Base-by-base conservation (phyloP, 2,329 filamentous ascomycete species). In the Xylariaceae sp. region DNA sequence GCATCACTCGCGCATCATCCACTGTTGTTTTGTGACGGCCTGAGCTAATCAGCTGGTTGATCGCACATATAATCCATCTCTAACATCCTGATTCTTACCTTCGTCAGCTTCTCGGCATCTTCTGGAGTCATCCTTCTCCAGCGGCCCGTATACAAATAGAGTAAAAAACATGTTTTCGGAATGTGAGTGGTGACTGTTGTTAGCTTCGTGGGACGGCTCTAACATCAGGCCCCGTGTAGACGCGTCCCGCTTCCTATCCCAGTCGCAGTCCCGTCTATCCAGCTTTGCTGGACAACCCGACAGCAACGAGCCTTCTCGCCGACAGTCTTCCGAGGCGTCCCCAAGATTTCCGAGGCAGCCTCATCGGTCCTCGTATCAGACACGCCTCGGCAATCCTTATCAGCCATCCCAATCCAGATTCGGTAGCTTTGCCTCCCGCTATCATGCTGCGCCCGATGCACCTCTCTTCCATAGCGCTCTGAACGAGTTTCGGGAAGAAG, bases 391-490 rank as follows among this genome's bases (percentile, higher is more conserved):
- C 29, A 90, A 92, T 59, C 88, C 88, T 7, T 95, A 95, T 66
- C 83, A 86, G 56, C 75, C 78, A 38, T 66, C 73, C 9, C 73
- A 77, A 30, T 87, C 85, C 3, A 81, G 88, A 32, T 76, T 88
- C 52, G 89, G 94, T 50, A 88, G 94, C 19, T 94, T 95, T 59
- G 79, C 83, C 18, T 88, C 86, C 9, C 77, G 88, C 35, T 81
- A 85, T 44, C 76, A 83, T 4, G 72, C 78, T 31, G 71, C 71
- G 14, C 83, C 86, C 41, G 85, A 88, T 51, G 89, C 90, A 8
- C 92, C 92, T 39, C 71, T 98, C n/a, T 97, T 98, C 62, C 88
- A 92, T 63, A 94, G 88, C 56, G 82, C 86, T 4, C 78, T 88
- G 12, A 88, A 95, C 60, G 88, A 94, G 57, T 92, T 94, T 49